Percentiles rank a stretch among this genome's conserved stretches.
Evolutionary conservation across 2,329 filamentous ascomycete species (phyloP).

Genomic region (Cladophialophora bantiana): DNA sequence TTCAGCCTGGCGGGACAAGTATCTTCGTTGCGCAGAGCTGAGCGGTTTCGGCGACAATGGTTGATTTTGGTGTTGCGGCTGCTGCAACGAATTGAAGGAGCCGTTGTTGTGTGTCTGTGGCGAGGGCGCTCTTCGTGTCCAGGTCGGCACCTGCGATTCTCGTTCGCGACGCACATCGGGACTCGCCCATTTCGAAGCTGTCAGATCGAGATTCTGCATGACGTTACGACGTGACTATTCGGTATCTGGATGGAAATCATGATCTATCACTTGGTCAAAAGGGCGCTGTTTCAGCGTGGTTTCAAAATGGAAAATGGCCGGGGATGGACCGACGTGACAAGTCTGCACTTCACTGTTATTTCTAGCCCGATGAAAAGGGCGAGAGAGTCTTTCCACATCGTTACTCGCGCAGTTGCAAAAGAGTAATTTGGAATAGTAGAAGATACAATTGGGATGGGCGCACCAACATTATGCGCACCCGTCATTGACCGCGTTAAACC

Average conservation of each 20-base stretch:
- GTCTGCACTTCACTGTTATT: slow-evolving; percentile 7
- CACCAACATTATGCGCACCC: not conserved
- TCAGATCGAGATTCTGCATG: slow-evolving; percentile 29
- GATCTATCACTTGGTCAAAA: not conserved
- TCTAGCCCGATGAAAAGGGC: not conserved
- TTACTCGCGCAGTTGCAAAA: not conserved
- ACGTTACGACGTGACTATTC: not conserved
- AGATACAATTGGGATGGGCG: not conserved
- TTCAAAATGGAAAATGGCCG: not conserved
- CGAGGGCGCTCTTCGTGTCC: slow-evolving; percentile 22
- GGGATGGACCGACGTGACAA: not conserved
- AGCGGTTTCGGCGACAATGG: slow-evolving; percentile 1
- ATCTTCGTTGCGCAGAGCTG: slow-evolving; percentile 29
- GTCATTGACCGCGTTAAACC: not conserved
- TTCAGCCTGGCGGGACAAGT: slow-evolving; percentile 25
- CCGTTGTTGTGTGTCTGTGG: slow-evolving; percentile 15
- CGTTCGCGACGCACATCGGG: slow-evolving; percentile 31
- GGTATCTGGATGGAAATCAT: not conserved
- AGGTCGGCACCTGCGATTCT: slow-evolving; percentile 21
- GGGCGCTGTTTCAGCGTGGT: not conserved
- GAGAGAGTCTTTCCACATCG: not conserved
- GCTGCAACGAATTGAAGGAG: slow-evolving; percentile 8
- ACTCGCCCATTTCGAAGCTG: slow-evolving; percentile 36
- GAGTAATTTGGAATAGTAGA: too few species aligned
- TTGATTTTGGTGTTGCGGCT: slow-evolving; percentile 2